These are phyloP conservation scores for Penicillium bovifimosum DNA, from an alignment of 495 filamentous ascomycete species.

Conservation along the genomic window DNA sequence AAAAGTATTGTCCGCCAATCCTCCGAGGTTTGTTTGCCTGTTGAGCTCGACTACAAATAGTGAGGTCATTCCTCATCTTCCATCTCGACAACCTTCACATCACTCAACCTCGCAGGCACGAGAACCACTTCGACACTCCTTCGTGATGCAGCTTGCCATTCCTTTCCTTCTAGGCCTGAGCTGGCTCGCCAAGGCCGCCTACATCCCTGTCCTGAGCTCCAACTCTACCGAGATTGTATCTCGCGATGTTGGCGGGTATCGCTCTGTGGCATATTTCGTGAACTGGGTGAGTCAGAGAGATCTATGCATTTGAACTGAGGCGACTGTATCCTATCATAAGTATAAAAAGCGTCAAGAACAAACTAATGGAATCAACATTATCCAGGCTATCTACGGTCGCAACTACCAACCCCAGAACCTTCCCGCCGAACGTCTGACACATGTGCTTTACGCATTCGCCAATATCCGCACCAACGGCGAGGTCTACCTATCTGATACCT, in stretches of 20 bases:
- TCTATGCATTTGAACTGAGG: neutral
- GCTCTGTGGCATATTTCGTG: conserved; percentile 76
- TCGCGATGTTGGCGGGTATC: conserved; percentile 40
- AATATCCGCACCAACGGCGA: conserved; percentile 58
- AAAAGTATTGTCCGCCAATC: neutral
- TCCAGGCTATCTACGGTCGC: conserved; percentile 66
- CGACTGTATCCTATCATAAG: neutral
- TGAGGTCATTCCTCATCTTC: neutral
- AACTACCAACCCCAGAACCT: conserved; percentile 72
- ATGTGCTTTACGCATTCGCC: conserved; percentile 82
- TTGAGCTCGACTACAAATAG: conserved; percentile 3
- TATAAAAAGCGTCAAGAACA: neutral
- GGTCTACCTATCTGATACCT: conserved; percentile 76
- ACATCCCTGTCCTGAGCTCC: neutral
- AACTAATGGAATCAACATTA: neutral
- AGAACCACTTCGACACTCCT: conserved; percentile 1
- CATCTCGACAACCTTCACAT: neutral
- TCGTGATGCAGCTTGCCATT: conserved; percentile 13
- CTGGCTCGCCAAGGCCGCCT: conserved; percentile 12
- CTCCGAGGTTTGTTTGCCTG: neutral
- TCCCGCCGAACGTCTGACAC: conserved; percentile 68
- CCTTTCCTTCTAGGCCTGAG: conserved; percentile 7
- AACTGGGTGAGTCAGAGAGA: conserved; percentile 53
- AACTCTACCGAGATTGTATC: conserved; percentile 8
- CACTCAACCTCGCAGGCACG: conserved; percentile 9